Base-by-base conservation (phyloP, 768 basidiomycete genomes). In the Piloderma croceum region DNA sequence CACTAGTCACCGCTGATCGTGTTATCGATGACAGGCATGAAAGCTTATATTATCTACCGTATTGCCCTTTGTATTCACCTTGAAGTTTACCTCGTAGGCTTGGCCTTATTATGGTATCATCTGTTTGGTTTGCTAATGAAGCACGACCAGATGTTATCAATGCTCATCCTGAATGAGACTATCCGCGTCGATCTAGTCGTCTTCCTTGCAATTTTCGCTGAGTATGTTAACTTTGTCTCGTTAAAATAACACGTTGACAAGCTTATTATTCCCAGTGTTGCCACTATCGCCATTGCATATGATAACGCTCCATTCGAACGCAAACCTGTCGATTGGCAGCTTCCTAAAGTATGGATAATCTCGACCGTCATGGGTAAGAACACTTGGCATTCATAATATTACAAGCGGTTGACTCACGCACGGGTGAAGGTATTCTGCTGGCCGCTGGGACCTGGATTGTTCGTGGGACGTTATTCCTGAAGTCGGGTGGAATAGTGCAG, bases 251-350 rank as follows among this genome's bases (percentile, higher is more conserved):
- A 15, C 11, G 32, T 38, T 23, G 22, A 45, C 7, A 33, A 44
- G 44, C 41, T 40, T 12, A 47, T 44, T 20, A 38, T 37, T 38
- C 42, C 39, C 36, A 51, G 50, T 50, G 59, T 73, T 13, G 71
- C 68, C 6, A 73, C 71, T 6, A 70, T 73, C 39, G 71, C 71
- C 17, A 69, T 73, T 40, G 71, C 71, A 3, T 73, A 70, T 43
- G 71, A 72, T 47, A 56, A 62, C 39, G 67, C 67, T 1, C 65
- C 67, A 2, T 63, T 57, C 45, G 57, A 58, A 9, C 52, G 58
- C 21, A 45, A 58, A 33, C 71, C 70, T 3, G 71, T 73, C 18
- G 70, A 73, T 43, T 73, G 71, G 71, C 69, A 73, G 50, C 49
- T 73, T 13, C 67, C 71, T 13, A 72, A 68, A 51, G 65, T 72